Conservation (phyloP, 306 rosid species). For the Ochetophila trinervis region DNA sequence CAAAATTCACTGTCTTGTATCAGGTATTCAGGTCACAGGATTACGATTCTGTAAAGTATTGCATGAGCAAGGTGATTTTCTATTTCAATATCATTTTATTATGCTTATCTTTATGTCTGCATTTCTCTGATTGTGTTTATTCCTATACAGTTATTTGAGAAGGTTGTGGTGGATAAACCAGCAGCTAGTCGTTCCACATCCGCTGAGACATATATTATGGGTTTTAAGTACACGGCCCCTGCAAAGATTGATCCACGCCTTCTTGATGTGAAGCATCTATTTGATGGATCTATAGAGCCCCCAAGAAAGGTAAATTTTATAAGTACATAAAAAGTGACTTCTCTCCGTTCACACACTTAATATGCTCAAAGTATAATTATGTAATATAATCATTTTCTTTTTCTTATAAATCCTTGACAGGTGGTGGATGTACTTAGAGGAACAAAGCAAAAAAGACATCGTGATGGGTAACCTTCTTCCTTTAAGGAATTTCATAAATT, state of each 20-base stretch:
- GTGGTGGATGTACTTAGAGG: conserved; percentile 86
- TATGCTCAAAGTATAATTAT: background rate
- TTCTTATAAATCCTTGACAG: conserved; percentile 33
- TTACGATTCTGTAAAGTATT: conserved; percentile 72
- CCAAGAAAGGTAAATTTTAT: conserved; percentile 57
- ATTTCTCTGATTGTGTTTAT: conserved; percentile 9
- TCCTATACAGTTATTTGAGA: conserved; percentile 75
- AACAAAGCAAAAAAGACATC: conserved; percentile 85
- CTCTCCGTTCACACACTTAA: background rate
- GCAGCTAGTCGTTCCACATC: conserved; percentile 88
- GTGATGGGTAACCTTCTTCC: conserved; percentile 68
- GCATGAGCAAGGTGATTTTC: conserved; percentile 64
- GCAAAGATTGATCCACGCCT: conserved; percentile 94
- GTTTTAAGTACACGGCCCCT: conserved; percentile 82
- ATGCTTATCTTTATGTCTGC: background rate
- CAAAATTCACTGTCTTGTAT: conserved; percentile 4
- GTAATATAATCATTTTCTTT: conserved; percentile 1
- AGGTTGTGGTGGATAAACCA: conserved; percentile 87
- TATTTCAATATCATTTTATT: conserved; percentile 3
- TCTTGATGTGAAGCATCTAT: conserved; percentile 79
- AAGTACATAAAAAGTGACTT: background rate
- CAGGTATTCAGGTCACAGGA: conserved; percentile 97
- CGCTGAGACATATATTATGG: conserved; percentile 88
- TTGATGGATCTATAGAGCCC: conserved; percentile 73
- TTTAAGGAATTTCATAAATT: background rate